These are phyloP conservation scores for Peronospora farinosa DNA, from an alignment of 352 stramenopile genomes.

Conservation along the genomic window DNA sequence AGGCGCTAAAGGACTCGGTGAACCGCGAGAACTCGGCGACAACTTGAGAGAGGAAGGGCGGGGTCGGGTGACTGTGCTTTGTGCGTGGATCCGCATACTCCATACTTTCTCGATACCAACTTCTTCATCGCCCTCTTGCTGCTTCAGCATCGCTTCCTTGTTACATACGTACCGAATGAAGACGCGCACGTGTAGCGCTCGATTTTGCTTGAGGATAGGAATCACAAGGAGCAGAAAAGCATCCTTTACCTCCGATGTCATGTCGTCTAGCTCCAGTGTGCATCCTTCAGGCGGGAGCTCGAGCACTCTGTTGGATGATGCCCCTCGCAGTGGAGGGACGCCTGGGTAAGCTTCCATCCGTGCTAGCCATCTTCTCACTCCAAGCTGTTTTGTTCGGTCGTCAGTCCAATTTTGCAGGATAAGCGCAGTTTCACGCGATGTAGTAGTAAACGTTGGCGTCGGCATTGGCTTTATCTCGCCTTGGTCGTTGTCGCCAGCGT, in stretches of 20 bases:
- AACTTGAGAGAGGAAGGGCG: slow-evolving; percentile 11
- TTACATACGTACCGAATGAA: slow-evolving; percentile 40
- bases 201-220: slow-evolving; percentile 56
- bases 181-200: slow-evolving; percentile 41
- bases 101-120: slow-evolving; percentile 28
- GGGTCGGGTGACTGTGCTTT: slow-evolving; percentile 15
- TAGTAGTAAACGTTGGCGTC: slow-evolving; percentile 43
- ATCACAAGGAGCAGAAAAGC: slow-evolving; percentile 63
- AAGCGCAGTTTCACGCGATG: slow-evolving; percentile 47
- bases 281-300: slow-evolving; percentile 27
- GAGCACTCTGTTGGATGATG: slow-evolving; percentile 11
- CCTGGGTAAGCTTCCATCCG: slow-evolving; percentile 33
- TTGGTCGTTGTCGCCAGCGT: slow-evolving; percentile 8
- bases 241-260: slow-evolving; percentile 69
- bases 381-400: slow-evolving; percentile 32
- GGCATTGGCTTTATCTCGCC: slow-evolving; percentile 18
- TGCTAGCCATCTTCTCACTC: slow-evolving; percentile 42
- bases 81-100: slow-evolving; percentile 63
- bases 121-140: slow-evolving; percentile 7
- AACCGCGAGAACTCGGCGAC: slow-evolving; percentile 4
- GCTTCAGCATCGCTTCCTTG: background rate
- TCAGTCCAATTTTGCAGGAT: slow-evolving; percentile 60
- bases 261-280: slow-evolving; percentile 45
- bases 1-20: slow-evolving; percentile 12
- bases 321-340: slow-evolving; percentile 17